Conservation (phyloP, 2,329 filamentous ascomycete genomes). For the Ophiostoma sp. region DNA sequence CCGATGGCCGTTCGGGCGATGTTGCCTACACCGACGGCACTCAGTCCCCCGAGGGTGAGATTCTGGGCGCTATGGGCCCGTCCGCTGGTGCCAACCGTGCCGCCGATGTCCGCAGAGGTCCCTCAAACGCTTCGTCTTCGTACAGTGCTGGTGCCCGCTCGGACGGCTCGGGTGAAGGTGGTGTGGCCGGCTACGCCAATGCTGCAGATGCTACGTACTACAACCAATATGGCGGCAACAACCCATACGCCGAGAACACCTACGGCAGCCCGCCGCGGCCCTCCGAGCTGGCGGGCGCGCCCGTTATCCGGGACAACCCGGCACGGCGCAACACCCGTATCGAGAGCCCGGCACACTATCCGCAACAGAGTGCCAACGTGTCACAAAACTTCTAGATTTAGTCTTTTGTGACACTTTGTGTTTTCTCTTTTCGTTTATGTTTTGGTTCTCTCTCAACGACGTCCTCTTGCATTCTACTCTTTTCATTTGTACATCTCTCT, state of each 20-base stretch:
- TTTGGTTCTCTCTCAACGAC: conserved; percentile 7
- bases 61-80: conserved; percentile 79
- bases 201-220: conserved; percentile 53
- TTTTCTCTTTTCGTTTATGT: neutral
- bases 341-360: conserved; percentile 84
- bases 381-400: conserved; percentile 86
- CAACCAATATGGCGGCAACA: conserved; percentile 58
- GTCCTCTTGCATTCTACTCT: neutral
- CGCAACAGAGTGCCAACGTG: conserved; percentile 91
- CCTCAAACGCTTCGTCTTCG: conserved; percentile 93
- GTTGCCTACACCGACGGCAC: conserved; percentile 55
- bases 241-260: conserved; percentile 54
- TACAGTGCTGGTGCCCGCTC: conserved; percentile 84
- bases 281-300: conserved; percentile 57
- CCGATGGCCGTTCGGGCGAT: conserved; percentile 70
- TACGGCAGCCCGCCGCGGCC: conserved; percentile 40
- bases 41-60: conserved; percentile 71
- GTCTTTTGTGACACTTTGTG: neutral
- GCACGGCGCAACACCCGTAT: conserved; percentile 93
- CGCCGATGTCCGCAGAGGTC: conserved; percentile 77
- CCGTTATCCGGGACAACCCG: conserved; percentile 89
- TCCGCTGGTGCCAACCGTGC: conserved; percentile 64
- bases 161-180: conserved; percentile 61
- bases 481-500: neutral
- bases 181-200: conserved; percentile 45